Evolutionary conservation across 2,329 filamentous ascomycete species (phyloP).

Genomic region (Fusarium sp.): DNA sequence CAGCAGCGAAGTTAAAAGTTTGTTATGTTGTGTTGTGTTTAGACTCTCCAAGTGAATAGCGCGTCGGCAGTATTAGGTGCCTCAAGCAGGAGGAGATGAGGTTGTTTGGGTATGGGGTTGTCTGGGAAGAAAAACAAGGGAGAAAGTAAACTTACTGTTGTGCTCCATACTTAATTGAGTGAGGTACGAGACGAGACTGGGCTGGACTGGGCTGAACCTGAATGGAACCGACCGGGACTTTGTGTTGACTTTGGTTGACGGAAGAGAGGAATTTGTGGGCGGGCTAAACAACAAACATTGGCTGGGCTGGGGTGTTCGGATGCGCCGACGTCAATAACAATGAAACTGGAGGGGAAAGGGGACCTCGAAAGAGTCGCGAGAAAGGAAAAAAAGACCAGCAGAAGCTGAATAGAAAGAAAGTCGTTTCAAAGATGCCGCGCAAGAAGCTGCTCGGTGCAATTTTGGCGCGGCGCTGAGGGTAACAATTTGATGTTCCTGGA

Average conservation of each 20-base stretch:
- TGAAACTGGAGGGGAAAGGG: constrained; percentile 19
- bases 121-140: constrained; percentile 22
- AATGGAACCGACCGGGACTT: background rate
- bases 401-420: constrained; percentile 4
- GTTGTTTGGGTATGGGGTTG: constrained; percentile 15
- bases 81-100: background rate
- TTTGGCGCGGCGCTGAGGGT: constrained; percentile 43
- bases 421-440: constrained; percentile 18
- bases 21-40: constrained; percentile 4
- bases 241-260: constrained; percentile 42
- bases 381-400: constrained; percentile 16
- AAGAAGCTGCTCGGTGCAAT: constrained; percentile 25
- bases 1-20: background rate
- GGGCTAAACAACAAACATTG: constrained; percentile 52
- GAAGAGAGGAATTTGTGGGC: constrained; percentile 41
- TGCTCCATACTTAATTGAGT: constrained; percentile 47
- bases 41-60: background rate
- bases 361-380: constrained; percentile 18
- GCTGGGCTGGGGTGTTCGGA: constrained; percentile 43
- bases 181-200: constrained; percentile 16
- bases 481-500: constrained; percentile 39
- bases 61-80: background rate
- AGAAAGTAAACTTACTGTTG: constrained; percentile 45
- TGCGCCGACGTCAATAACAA: constrained; percentile 43
- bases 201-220: background rate